Percentiles rank a stretch among this genome's conserved stretches.
phyloP scores from a whole-genome alignment of 768 basidiomycete species.

The Plicaturopsis crispa region DNA sequence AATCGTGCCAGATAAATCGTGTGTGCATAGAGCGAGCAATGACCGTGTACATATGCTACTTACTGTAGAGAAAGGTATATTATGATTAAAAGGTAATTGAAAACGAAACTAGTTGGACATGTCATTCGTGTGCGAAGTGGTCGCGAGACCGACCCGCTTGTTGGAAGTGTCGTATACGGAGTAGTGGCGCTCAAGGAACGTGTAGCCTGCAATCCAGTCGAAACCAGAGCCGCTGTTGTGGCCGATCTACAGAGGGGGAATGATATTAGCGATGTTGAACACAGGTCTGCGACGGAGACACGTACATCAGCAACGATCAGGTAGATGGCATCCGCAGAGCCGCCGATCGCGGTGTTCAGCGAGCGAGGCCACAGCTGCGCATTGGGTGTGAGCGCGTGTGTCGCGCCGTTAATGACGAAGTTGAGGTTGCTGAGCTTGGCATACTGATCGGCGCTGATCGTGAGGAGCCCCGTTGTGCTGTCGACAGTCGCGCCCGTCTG shows the following conservation, averaged over 20 bases:
- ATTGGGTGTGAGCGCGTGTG: slow-evolving; percentile 34
- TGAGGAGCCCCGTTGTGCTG: slow-evolving; percentile 33
- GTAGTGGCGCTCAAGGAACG: slow-evolving; percentile 37
- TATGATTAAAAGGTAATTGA: too few relatives aligned
- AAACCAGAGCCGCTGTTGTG: slow-evolving; percentile 22
- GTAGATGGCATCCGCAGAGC: slow-evolving; percentile 26
- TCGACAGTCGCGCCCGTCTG: slow-evolving; percentile 23
- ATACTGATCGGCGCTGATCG: slow-evolving; percentile 44
- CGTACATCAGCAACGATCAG: slow-evolving; percentile 22
- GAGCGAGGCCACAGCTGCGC: slow-evolving; percentile 33
- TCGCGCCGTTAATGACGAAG: slow-evolving; percentile 43
- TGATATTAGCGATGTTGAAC: too few relatives aligned
- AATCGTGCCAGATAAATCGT: too few relatives aligned
- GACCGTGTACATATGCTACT: too few relatives aligned
- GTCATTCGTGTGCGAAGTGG: slow-evolving; percentile 23
- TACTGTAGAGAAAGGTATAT: too few relatives aligned
- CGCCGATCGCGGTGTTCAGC: slow-evolving; percentile 38
- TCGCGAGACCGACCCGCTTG: slow-evolving; percentile 31
- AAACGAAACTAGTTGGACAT: neutral
- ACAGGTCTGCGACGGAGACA: too few relatives aligned
- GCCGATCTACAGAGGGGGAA: too few relatives aligned
- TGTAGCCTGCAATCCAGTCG: slow-evolving; percentile 35
- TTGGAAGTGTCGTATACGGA: slow-evolving; percentile 33
- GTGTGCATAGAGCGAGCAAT: too few relatives aligned
- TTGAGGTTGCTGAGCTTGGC: slow-evolving; percentile 42